Evolutionary conservation across 176 grass and related monocot genomes (phyloP).

Genomic region (Triticum aestivum): IWGSC_CS_RefSeq_v2.1 NC_057796.1:488790005-488790504

Average conservation of each 20-base stretch:
- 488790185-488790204: too few relatives aligned
- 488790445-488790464: not conserved
- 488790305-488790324: not conserved
- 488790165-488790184: too few relatives aligned
- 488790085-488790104: not conserved
- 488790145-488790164: not conserved
- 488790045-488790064: accelerated
- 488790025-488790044: not conserved
- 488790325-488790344: not conserved
- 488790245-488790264: too few relatives aligned
- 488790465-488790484: too few relatives aligned
- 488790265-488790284: not conserved
- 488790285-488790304: conserved; percentile 2
- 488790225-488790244: too few relatives aligned
- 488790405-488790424: not conserved
- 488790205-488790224: too few relatives aligned
- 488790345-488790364: not conserved
- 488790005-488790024: not conserved
- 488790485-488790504: not conserved
- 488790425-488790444: not conserved
- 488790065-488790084: accelerated
- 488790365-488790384: not conserved
- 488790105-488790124: not conserved
- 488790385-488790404: not conserved
- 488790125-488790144: not conserved